phyloP scores from a whole-genome alignment of 805 yeast genomes.

The Saturnispora kantuleensis region DNA sequence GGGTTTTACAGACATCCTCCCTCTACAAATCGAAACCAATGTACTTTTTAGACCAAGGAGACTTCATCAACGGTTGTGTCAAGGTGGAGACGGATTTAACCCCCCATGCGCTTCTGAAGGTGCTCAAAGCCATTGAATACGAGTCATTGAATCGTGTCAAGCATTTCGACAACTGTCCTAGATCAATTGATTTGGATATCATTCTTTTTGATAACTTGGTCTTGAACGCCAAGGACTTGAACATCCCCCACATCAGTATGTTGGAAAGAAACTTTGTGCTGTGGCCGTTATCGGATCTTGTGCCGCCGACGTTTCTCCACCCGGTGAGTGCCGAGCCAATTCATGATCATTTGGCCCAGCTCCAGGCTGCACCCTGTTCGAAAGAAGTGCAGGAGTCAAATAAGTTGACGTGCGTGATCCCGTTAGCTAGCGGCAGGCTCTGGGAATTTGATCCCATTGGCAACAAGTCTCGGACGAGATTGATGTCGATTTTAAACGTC shows the following conservation, averaged over 20 bases:
- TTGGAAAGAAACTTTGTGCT: conserved; percentile 84
- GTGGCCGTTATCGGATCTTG: conserved; percentile 76
- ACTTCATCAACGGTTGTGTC: conserved; percentile 77
- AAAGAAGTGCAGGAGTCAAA: conserved; percentile 40
- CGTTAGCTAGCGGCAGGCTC: conserved; percentile 26
- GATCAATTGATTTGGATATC: conserved; percentile 85
- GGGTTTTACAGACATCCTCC: conserved; percentile 57
- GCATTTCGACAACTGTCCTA: conserved; percentile 80
- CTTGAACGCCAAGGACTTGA: conserved; percentile 47
- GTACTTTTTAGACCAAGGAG: conserved; percentile 74
- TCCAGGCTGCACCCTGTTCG: conserved; percentile 13
- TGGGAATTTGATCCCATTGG: conserved; percentile 37
- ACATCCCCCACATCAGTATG: conserved; percentile 82
- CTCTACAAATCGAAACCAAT: conserved; percentile 86
- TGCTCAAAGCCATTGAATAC: conserved; percentile 72
- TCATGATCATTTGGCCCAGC: conserved; percentile 51
- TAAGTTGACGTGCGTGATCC: conserved; percentile 40
- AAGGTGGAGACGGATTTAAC: conserved; percentile 48
- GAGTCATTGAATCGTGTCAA: conserved; percentile 61
- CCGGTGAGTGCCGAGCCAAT: conserved; percentile 84
- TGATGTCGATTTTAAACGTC: conserved; percentile 83
- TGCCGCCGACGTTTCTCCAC: conserved; percentile 57
- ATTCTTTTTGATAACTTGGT: conserved; percentile 55
- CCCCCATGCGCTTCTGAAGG: conserved; percentile 55
- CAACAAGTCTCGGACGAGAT: conserved; percentile 40